phyloP scores from a whole-genome alignment of 768 basidiomycete species.

The Lentinula lateritia region DNA sequence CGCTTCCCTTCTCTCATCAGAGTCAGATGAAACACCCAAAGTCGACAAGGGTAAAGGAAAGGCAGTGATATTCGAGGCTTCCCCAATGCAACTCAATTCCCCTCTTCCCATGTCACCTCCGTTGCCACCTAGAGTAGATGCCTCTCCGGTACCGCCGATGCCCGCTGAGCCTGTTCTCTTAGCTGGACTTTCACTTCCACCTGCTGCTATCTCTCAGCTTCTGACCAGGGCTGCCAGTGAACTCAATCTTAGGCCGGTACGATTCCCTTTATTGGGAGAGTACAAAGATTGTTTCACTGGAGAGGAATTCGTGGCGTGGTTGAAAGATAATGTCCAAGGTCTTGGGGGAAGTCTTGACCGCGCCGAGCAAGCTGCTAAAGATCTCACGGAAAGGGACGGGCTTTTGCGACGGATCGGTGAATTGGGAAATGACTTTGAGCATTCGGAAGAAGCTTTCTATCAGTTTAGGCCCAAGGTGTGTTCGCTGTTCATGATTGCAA shows the following conservation, averaged over 20 bases:
- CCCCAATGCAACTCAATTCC: constrained; percentile 29
- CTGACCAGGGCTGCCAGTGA: constrained; percentile 68
- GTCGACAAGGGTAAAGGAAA: constrained; percentile 85
- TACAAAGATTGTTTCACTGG: constrained; percentile 85
- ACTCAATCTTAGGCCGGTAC: constrained; percentile 64
- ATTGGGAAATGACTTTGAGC: constrained; percentile 76
- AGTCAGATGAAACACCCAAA: constrained; percentile 34
- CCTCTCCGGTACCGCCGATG: constrained; percentile 30
- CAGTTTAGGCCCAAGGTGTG: constrained; percentile 78
- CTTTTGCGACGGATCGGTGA: constrained; percentile 73
- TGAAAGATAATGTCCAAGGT: constrained; percentile 70
- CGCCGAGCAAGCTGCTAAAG: constrained; percentile 69
- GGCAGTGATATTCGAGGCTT: constrained; percentile 36
- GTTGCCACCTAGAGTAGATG: constrained; percentile 42
- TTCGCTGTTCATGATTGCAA: neutral
- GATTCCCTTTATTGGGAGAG: constrained; percentile 77
- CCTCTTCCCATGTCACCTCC: constrained; percentile 64
- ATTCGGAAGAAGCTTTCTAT: constrained; percentile 73
- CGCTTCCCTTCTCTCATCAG: constrained; percentile 14
- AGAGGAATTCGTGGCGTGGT: constrained; percentile 84
- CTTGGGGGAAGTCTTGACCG: constrained; percentile 75
- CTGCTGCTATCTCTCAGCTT: constrained; percentile 60
- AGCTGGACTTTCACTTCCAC: constrained; percentile 67
- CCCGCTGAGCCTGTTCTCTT: constrained; percentile 57
- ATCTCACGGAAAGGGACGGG: constrained; percentile 56